Evolutionary conservation across 768 basidiomycete species (phyloP), one percentile per base, ranked within the genome.

Genomic region (Mycena sanguinolenta): DNA sequence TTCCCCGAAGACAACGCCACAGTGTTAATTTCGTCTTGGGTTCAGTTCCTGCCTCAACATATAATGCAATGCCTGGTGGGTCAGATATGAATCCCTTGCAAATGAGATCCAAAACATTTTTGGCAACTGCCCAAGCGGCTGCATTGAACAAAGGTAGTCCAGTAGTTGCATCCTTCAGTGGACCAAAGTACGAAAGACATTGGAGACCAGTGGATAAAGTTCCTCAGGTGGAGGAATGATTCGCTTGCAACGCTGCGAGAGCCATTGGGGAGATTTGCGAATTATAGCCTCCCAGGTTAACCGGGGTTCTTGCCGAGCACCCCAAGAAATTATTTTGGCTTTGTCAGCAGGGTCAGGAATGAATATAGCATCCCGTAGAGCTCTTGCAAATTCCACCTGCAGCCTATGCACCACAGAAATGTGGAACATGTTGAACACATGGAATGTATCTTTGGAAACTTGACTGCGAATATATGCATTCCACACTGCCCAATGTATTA

Each of bases 1-100:
- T 83, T 0, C 81, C 81, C 4, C 75, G 66, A 1, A 73, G 44
- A 63, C 81, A 81, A 0, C 71, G 63, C 36, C 79, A 81, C 6
- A 80, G 68, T 2, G 77, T 73, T 1, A 80, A 67, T 32, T 63
- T 61, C 28, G 76, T 76, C 5, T 34, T 34, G 6, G 10, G 32
- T 23, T 80, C 78, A 21, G 71, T 14, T 2, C 75, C 74, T 5
- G 74, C 6, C 0, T 61, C 8, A 6, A 50, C 46, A 44, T 80
- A 82, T 0, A 82, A 69, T 3, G 69, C 27, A 54, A 80, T 66
- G 28, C 75, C 77, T n/a, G 78, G 77, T 0, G 81, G 79, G 70
- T 83, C 82, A 14, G 80, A 82, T 2, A 80, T 3, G 52, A 71
- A 76, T 0, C 78, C 81, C 16, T 63, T 39, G 1, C 62, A 23